Evolutionary conservation across 2,329 filamentous ascomycete species (phyloP).

Genomic region (Waltergamsia citrina): DNA sequence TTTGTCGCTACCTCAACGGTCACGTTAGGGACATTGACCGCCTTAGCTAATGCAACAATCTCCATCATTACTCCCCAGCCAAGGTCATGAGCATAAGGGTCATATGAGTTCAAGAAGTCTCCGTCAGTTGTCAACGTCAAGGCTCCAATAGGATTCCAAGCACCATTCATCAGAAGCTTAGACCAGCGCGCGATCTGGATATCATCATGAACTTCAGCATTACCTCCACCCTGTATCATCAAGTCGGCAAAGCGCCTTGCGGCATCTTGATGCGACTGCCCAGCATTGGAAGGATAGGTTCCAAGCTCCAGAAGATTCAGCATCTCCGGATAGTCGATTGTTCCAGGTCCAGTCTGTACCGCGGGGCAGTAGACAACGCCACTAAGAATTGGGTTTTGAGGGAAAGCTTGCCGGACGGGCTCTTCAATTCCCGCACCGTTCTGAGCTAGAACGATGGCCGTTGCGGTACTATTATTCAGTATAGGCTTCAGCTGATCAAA

Average conservation of each 20-base stretch:
- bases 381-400: slow-evolving; percentile 38
- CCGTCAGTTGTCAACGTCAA: slow-evolving; percentile 36
- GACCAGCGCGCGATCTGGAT: slow-evolving; percentile 43
- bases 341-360: slow-evolving; percentile 36
- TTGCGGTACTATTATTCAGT: no score
- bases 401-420: slow-evolving; percentile 33
- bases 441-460: slow-evolving; percentile 44
- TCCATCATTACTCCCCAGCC: no score
- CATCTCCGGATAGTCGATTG: slow-evolving; percentile 35
- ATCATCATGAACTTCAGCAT: slow-evolving; percentile 31
- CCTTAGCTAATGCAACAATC: no score
- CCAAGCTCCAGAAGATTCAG: slow-evolving; percentile 24
- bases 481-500: slow-evolving; percentile 2
- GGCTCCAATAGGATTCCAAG: slow-evolving; percentile 48
- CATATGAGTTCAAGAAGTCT: no score
- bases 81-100: no score
- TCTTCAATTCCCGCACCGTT: slow-evolving; percentile 48
- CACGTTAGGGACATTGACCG: no score
- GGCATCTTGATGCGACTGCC: background rate
- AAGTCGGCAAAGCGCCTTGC: slow-evolving; percentile 14
- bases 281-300: background rate
- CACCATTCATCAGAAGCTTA: slow-evolving; percentile 44
- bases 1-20: no score
- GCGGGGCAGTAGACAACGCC: slow-evolving; percentile 42
- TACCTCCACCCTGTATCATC: slow-evolving; percentile 24